Percentiles rank a stretch among this genome's conserved stretches.
Evolutionary conservation across 495 filamentous ascomycete genomes (phyloP).

Genomic region (Astrothelium subdiscretum): DNA sequence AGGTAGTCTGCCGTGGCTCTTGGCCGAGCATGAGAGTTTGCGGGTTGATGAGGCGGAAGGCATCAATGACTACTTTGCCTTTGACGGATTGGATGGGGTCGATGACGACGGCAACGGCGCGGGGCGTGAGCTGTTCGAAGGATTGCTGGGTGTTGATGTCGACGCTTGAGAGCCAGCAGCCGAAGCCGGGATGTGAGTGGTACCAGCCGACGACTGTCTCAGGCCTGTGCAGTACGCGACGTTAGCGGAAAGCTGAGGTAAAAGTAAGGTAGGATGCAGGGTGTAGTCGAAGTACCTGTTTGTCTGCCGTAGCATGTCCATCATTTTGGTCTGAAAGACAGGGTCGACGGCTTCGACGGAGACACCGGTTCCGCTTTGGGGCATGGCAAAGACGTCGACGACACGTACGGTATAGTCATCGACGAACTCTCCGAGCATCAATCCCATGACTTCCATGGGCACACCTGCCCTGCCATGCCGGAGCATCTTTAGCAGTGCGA

Average conservation of each 20-base stretch:
- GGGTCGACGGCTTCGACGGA: conserved; percentile 97
- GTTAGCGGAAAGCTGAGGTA: conserved; percentile 2
- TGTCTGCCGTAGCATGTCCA: conserved; percentile 98
- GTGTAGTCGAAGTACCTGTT: conserved; percentile 51
- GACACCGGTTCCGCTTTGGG: conserved; percentile 96
- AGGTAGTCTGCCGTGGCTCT: conserved; percentile 95
- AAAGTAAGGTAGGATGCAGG: conserved; percentile 4
- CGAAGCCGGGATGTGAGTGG: conserved; percentile 97
- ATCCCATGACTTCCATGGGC: conserved; percentile 99
- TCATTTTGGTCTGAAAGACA: conserved; percentile 99
- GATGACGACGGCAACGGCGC: conserved; percentile 93
- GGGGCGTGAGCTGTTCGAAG: conserved; percentile 92
- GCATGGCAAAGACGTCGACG: conserved; percentile 98
- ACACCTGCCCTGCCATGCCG: conserved; percentile 94
- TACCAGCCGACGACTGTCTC: conserved; percentile 99
- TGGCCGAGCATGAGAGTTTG: conserved; percentile 98
- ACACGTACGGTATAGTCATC: conserved; percentile 98
- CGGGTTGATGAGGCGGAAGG: conserved; percentile 97
- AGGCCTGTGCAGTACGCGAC: conserved; percentile 44
- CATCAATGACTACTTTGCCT: conserved; percentile 98
- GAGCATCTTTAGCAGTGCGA: conserved; percentile 96
- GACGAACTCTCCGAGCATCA: conserved; percentile 98
- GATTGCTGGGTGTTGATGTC: conserved; percentile 99
- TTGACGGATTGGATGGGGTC: conserved; percentile 99
- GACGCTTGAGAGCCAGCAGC: conserved; percentile 96